Evolutionary conservation across 2,329 filamentous ascomycete species (phyloP).

Genomic region (Cercospora sp.): DNA sequence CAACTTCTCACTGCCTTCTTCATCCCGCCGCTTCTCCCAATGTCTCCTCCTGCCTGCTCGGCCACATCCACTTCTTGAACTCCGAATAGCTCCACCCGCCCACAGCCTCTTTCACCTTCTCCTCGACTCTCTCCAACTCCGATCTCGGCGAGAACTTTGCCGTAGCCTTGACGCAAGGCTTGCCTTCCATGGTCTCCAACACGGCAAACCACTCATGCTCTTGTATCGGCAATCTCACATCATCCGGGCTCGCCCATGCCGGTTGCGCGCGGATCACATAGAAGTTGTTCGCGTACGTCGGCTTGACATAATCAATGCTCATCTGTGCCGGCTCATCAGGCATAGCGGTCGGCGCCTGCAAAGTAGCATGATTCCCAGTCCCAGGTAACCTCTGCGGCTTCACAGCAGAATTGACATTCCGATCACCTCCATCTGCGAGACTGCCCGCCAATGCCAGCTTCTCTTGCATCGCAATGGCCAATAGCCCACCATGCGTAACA

Average conservation of each 20-base stretch:
- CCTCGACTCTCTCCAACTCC: slow-evolving; percentile 25
- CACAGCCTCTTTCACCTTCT: slow-evolving; percentile 27
- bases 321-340: slow-evolving; percentile 41
- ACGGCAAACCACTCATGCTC: slow-evolving; percentile 53
- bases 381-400: slow-evolving; percentile 37
- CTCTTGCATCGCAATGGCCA: slow-evolving; percentile 70
- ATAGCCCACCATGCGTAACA: slow-evolving; percentile 68
- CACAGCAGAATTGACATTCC: slow-evolving; percentile 28
- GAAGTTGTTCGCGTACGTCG: slow-evolving; percentile 60
- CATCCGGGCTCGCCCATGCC: slow-evolving; percentile 24
- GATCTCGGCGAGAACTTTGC: slow-evolving; percentile 32
- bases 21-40: not conserved
- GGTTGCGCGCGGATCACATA: slow-evolving; percentile 61
- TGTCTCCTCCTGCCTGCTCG: slow-evolving; percentile 31
- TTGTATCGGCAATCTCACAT: slow-evolving; percentile 28
- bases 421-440: slow-evolving; percentile 44
- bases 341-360: slow-evolving; percentile 21
- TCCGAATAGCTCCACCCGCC: slow-evolving; percentile 29
- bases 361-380: slow-evolving; percentile 36
- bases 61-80: slow-evolving; percentile 40
- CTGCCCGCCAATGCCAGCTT: slow-evolving; percentile 64
- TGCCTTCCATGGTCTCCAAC: slow-evolving; percentile 57
- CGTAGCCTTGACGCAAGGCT: slow-evolving; percentile 57
- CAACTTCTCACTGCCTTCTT: not conserved
- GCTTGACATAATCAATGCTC: slow-evolving; percentile 61